Base-by-base conservation (phyloP, 768 basidiomycete species). In the Boletus rubroflammeus region DNA sequence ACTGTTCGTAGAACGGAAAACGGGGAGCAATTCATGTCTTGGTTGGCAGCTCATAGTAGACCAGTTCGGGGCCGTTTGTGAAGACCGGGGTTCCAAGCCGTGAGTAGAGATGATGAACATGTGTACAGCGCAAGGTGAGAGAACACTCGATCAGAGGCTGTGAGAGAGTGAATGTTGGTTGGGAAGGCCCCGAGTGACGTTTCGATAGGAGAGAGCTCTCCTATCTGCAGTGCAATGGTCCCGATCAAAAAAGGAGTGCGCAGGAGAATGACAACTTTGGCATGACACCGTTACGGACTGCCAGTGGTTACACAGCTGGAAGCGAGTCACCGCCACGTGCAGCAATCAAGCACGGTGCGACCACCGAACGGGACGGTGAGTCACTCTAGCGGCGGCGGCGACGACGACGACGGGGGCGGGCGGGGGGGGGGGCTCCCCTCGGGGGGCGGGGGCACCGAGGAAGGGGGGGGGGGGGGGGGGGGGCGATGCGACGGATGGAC, bases 401-500 rank as follows among this genome's bases (percentile, higher is more conserved):
- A 3, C n/a, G 35, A n/a, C 43, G 25, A 7, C n/a, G n/a, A n/a
- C n/a, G n/a, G n/a, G n/a, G n/a, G n/a, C n/a, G n/a, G n/a, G n/a
- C n/a, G n/a, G n/a, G n/a, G n/a, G n/a, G n/a, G n/a, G n/a, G n/a
- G n/a, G n/a, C n/a, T n/a, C n/a, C n/a, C n/a, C n/a, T n/a, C n/a
- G n/a, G n/a, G n/a, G n/a, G n/a, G n/a, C n/a, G n/a, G n/a, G n/a
- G n/a, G n/a, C n/a, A n/a, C n/a, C n/a, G n/a, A n/a, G n/a, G n/a
- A n/a, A n/a, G n/a, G n/a, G n/a, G n/a, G n/a, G n/a, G n/a, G n/a
- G n/a, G n/a, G n/a, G n/a, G n/a, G n/a, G 25, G 25, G 8, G 1
- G 13, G 36, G 64, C 54, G 38, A 21, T 59, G 53, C 49, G 38
- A 39, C 25, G 2, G 0, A 3, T 3, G 40, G 69, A 71, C 70